Evolutionary conservation across 2,329 filamentous ascomycete genomes (phyloP).

Genomic region (Dryadomyces quercus-mongolicae): DNA sequence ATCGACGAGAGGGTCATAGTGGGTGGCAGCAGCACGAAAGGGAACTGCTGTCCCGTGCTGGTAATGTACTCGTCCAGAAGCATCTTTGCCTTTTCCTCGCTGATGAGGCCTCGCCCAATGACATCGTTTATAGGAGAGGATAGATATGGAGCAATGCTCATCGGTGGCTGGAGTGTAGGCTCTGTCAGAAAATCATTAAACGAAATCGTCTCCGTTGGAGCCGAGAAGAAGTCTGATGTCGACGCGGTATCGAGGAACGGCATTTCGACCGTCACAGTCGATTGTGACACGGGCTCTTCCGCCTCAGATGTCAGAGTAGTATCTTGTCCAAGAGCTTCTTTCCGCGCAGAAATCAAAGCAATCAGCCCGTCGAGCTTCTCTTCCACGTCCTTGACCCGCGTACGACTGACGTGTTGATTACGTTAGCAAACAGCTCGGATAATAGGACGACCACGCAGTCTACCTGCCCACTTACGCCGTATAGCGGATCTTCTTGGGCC

Average conservation of each 20-base stretch:
- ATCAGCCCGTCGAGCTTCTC: constrained; percentile 15
- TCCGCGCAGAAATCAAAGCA: constrained; percentile 19
- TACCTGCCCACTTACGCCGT: constrained; percentile 9
- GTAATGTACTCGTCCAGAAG: constrained; percentile 5
- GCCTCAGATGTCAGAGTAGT: constrained; percentile 7
- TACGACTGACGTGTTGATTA: constrained; percentile 7
- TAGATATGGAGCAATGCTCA: neutral
- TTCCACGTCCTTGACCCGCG: constrained; percentile 14
- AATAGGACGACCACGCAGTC: too few species aligned
- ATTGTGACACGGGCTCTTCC: neutral
- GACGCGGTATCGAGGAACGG: neutral
- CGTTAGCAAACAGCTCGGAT: too few species aligned
- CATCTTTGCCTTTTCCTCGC: constrained; percentile 5
- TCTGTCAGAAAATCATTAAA: constrained; percentile 1
- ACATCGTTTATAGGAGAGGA: constrained; percentile 4
- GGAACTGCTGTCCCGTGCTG: constrained; percentile 6
- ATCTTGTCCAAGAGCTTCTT: constrained; percentile 3
- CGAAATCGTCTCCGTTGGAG: neutral
- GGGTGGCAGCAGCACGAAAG: constrained; percentile 11
- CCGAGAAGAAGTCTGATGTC: neutral
- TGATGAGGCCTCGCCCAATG: constrained; percentile 9
- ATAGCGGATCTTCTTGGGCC: constrained; percentile 13
- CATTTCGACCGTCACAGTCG: neutral
- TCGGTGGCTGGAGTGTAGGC: neutral
- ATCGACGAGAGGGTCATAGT: constrained; percentile 8